Evolutionary conservation across 2,329 filamentous ascomycete species (phyloP).

Genomic region (Fusarium scirpi): DNA sequence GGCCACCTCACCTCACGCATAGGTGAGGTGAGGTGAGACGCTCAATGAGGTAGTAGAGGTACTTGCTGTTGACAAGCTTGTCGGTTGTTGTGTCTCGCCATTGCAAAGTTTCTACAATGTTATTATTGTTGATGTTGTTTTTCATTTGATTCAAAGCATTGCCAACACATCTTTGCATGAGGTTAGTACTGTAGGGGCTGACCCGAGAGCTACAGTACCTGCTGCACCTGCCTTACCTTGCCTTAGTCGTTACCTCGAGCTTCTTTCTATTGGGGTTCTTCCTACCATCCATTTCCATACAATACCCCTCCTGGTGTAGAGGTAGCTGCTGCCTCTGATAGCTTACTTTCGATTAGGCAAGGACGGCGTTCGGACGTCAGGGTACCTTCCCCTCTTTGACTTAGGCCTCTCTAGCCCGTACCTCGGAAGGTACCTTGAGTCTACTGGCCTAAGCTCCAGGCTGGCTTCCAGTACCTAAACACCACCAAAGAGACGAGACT

Average conservation of each 20-base stretch:
- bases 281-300: constrained; percentile 30
- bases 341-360: constrained; percentile 16
- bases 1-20: constrained; percentile 16
- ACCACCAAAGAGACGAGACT: not conserved
- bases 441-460: constrained; percentile 1
- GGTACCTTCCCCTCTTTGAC: constrained; percentile 35
- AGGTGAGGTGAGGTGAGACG: constrained; percentile 19
- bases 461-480: not conserved
- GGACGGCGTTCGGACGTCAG: constrained; percentile 23
- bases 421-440: not conserved
- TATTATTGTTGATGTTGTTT: constrained; percentile 50
- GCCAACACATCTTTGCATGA: constrained; percentile 85
- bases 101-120: constrained; percentile 41
- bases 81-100: constrained; percentile 36
- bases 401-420: constrained; percentile 6
- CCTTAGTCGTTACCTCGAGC: constrained; percentile 44
- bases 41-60: constrained; percentile 24
- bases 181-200: constrained; percentile 54
- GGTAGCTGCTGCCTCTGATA: constrained; percentile 1
- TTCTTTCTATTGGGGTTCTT: constrained; percentile 38
- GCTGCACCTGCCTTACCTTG: constrained; percentile 36
- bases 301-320: constrained; percentile 22
- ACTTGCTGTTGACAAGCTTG: constrained; percentile 39
- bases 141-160: constrained; percentile 66
- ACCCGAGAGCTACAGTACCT: constrained; percentile 27